phyloP scores from a whole-genome alignment of 2,329 filamentous ascomycete species.

The Monosporascus sp. region DNA sequence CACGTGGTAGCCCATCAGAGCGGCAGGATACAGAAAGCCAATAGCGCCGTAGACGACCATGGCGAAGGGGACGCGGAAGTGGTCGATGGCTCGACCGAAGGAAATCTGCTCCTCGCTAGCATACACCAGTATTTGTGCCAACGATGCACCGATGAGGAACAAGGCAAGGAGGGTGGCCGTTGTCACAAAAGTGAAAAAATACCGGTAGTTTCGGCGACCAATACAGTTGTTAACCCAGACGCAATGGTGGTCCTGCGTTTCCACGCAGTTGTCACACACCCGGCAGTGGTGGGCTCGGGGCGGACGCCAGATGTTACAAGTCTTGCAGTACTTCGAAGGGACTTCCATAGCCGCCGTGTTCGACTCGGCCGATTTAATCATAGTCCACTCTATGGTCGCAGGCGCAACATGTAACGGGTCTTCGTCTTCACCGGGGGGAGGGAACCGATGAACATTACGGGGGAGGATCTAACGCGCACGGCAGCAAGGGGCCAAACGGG shows the following conservation, averaged over 20 bases:
- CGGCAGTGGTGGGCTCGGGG: slow-evolving; percentile 94
- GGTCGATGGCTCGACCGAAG: slow-evolving; percentile 62
- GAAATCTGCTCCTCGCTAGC: slow-evolving; percentile 55
- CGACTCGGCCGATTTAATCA: slow-evolving; percentile 74
- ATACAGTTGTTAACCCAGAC: slow-evolving; percentile 99
- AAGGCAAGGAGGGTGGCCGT: slow-evolving; percentile 70
- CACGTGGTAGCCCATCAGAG: slow-evolving; percentile 81
- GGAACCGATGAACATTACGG: slow-evolving; percentile 84
- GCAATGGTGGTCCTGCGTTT: slow-evolving; percentile 96
- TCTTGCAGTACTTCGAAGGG: slow-evolving; percentile 95
- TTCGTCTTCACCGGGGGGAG: slow-evolving; percentile 66
- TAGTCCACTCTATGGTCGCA: slow-evolving; percentile 86
- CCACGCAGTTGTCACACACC: slow-evolving; percentile 93
- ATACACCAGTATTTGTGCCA: slow-evolving; percentile 78
- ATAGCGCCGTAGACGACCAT: slow-evolving; percentile 81
- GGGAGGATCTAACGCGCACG: slow-evolving; percentile 67
- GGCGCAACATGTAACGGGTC: slow-evolving; percentile 79
- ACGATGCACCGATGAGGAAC: slow-evolving; percentile 69
- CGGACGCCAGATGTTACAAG: slow-evolving; percentile 95
- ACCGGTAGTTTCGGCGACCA: slow-evolving; percentile 93
- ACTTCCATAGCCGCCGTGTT: slow-evolving; percentile 90
- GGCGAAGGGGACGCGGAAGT: slow-evolving; percentile 76
- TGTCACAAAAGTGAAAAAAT: slow-evolving; percentile 89
- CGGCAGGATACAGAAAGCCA: slow-evolving; percentile 71
- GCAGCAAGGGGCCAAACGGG: slow-evolving; percentile 4